phyloP scores from a whole-genome alignment of 2,329 filamentous ascomycete species.

The Fusarium phyllophilum region DNA sequence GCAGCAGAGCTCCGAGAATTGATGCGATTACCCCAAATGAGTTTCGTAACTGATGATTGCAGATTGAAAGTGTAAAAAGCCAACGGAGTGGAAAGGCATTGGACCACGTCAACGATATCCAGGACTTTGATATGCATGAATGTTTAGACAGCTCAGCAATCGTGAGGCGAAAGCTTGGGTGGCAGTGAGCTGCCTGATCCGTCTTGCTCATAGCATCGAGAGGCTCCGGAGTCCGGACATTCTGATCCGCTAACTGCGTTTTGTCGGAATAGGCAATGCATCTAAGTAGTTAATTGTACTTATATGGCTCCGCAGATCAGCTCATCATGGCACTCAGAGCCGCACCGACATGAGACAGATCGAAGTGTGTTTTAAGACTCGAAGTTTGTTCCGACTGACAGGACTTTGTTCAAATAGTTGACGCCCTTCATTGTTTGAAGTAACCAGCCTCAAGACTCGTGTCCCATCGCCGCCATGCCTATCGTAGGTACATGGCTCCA shows the following conservation, averaged over 20 bases:
- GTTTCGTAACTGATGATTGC: neutral
- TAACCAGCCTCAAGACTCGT: neutral
- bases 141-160: neutral
- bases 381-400: accelerated
- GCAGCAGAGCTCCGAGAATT: neutral
- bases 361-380: neutral
- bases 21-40: accelerated
- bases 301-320: neutral
- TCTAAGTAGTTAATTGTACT: neutral
- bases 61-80: neutral
- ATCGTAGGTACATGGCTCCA: neutral
- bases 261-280: neutral
- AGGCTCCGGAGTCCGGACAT: neutral
- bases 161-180: neutral
- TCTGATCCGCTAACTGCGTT: neutral
- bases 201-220: accelerated
- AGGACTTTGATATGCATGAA: accelerated
- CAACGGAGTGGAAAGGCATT: neutral
- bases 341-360: neutral
- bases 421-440: no score
- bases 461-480: neutral
- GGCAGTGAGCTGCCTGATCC: neutral
- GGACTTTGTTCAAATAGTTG: no score
- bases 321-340: neutral
- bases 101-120: neutral